These are phyloP conservation scores for Anthracocystis setariae DNA, from an alignment of 1,284 basidiomycete genomes.

Conservation along the genomic window DNA sequence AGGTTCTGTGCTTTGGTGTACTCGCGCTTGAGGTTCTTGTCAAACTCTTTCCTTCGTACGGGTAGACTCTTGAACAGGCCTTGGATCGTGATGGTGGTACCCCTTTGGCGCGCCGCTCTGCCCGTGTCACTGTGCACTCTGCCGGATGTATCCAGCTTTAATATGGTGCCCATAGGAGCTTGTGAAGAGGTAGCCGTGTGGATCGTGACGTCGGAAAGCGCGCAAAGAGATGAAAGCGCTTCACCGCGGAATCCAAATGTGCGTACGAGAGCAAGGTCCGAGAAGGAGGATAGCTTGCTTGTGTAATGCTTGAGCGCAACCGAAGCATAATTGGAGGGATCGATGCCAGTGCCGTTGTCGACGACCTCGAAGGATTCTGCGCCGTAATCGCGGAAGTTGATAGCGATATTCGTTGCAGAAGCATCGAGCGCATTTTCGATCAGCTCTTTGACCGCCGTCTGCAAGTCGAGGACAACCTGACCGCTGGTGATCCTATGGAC, in stretches of 20 bases:
- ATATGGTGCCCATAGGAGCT: constrained; percentile 62
- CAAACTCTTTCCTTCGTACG: constrained; percentile 90
- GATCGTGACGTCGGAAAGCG: constrained; percentile 74
- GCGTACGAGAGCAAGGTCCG: constrained; percentile 78
- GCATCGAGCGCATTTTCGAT: constrained; percentile 97
- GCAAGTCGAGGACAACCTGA: constrained; percentile 93
- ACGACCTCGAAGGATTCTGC: constrained; percentile 85
- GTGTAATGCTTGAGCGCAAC: constrained; percentile 90
- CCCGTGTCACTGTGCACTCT: constrained; percentile 51
- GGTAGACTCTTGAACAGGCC: constrained; percentile 84
- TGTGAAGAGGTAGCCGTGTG: constrained; percentile 60
- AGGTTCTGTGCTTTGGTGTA: constrained; percentile 84
- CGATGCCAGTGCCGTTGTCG: constrained; percentile 91
- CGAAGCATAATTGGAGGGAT: constrained; percentile 76
- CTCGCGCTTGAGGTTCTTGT: constrained; percentile 88
- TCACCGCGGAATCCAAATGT: constrained; percentile 98
- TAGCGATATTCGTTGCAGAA: constrained; percentile 84
- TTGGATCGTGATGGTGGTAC: constrained; percentile 82
- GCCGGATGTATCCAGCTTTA: constrained; percentile 55
- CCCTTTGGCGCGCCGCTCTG: constrained; percentile 79
- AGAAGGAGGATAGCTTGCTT: constrained; percentile 84
- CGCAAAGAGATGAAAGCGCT: constrained; percentile 91
- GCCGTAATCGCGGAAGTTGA: constrained; percentile 89
- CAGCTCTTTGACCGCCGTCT: constrained; percentile 91
- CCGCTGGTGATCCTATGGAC: constrained; percentile 78